Percentiles rank a stretch among this genome's conserved stretches.
These are phyloP conservation scores for Epichloe typhina DNA, from an alignment of 2,329 filamentous ascomycete species.

Conservation along the genomic window DNA sequence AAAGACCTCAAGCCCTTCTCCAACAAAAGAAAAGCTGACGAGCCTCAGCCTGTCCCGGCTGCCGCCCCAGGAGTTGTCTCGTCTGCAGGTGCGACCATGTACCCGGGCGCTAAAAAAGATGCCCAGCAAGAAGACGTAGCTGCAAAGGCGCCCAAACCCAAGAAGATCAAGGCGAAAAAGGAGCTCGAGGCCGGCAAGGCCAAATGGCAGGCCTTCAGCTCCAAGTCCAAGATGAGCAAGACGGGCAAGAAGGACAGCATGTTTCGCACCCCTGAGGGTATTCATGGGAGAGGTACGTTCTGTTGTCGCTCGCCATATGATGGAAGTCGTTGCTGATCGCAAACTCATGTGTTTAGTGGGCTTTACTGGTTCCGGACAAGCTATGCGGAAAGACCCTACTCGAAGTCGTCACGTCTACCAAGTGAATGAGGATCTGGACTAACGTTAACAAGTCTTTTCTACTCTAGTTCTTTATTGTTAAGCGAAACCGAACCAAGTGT, in stretches of 20 bases:
- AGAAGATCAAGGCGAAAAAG: constrained; percentile 83
- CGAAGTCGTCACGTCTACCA: constrained; percentile 78
- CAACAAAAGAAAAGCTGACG: constrained; percentile 79
- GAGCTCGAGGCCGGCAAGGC: constrained; percentile 81
- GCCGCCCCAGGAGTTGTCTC: constrained; percentile 32
- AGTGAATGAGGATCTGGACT: constrained; percentile 60
- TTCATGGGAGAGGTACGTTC: constrained; percentile 67
- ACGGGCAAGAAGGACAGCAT: constrained; percentile 79
- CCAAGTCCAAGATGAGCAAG: constrained; percentile 60
- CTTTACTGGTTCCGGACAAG: constrained; percentile 87
- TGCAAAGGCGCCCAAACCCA: constrained; percentile 62
- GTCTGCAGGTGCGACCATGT: constrained; percentile 43
- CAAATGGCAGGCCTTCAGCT: constrained; percentile 89
- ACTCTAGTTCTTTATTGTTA: constrained; percentile 1
- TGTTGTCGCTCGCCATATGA: not conserved
- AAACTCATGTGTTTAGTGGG: constrained; percentile 48
- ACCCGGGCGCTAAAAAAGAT: constrained; percentile 48
- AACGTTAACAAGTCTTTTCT: constrained; percentile 16
- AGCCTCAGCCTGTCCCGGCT: constrained; percentile 40
- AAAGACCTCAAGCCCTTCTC: constrained; percentile 73
- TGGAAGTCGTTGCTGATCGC: constrained; percentile 10
- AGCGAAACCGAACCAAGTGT: not conserved
- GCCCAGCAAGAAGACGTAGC: constrained; percentile 51
- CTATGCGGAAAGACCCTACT: constrained; percentile 85
- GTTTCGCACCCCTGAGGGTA: constrained; percentile 83